A percentile compares a stretch with the other conserved stretches of the same genome.
Conservation (phyloP, 352 stramenopile species). For the Phytophthora constricta region DNA sequence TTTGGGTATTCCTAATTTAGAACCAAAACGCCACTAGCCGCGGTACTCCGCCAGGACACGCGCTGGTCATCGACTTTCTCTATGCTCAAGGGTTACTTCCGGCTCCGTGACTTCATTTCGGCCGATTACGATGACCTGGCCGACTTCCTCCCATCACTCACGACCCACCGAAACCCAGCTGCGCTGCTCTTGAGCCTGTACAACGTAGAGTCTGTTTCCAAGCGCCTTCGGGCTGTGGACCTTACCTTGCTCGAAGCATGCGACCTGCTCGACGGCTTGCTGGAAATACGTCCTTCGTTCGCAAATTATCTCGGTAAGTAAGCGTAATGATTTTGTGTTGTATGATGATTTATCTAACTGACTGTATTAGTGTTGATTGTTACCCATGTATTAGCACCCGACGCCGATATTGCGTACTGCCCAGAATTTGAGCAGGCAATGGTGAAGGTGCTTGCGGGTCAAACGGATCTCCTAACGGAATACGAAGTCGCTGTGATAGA, state of each 20-base stretch:
- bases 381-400: slow-evolving; percentile 12
- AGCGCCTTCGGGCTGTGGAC: background rate
- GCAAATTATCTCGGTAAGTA: slow-evolving; percentile 12
- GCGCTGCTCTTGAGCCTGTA: background rate
- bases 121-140: slow-evolving; percentile 4
- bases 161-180: background rate
- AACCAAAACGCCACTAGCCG: background rate
- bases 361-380: background rate
- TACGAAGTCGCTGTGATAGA: background rate
- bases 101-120: slow-evolving; percentile 3
- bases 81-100: slow-evolving; percentile 11
- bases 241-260: background rate
- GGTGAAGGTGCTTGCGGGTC: slow-evolving; percentile 1
- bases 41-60: slow-evolving; percentile 12
- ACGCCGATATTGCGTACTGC: slow-evolving; percentile 6
- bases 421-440: slow-evolving; percentile 6
- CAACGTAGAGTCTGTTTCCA: slow-evolving; percentile 7
- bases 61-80: slow-evolving; percentile 11
- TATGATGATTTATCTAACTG: background rate
- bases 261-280: slow-evolving; percentile 1
- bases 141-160: slow-evolving; percentile 2
- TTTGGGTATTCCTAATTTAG: background rate
- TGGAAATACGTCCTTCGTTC: slow-evolving; percentile 9
- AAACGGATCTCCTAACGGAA: background rate
- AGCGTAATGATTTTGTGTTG: background rate